Evolutionary conservation across 148 eudicot genomes (phyloP), one percentile per base, ranked within the genome.

Genomic region (Vaccinium vitisidaea): DNA sequence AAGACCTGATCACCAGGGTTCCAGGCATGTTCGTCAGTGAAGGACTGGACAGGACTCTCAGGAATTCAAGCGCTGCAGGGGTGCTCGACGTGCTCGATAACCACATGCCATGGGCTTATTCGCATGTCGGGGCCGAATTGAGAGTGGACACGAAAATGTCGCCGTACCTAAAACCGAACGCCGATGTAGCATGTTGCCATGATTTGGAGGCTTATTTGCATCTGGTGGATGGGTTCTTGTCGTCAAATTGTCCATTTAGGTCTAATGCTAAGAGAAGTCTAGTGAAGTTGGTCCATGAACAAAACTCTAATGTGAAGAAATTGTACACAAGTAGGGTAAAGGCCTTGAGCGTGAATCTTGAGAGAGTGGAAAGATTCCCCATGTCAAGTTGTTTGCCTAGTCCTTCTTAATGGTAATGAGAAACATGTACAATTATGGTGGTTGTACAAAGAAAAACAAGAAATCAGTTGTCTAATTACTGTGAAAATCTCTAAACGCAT

Each of bases 21-120:
- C 99, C 99, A 0, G 99, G 99, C 0, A 91, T 93, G 93, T 92
- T 95, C n/a, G 90, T 94, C 13, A 94, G 93, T 78, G 98, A 95
- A 39, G 93, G 86, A 43, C 80, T 94, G 0, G 98, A 95, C 75
- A 85, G 85, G 77, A 89, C 88, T 53, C 82, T 94, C 4, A 84
- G 93, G 32, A 85, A 77, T 36, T 84, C 91, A 14, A 80, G 75
- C 0, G 74, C 74, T 1, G 84, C 83, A 0, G 83, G 82, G 6
- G 86, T 91, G 25, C 83, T 94, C 0, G 83, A 94, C 46, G 82
- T 86, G 83, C 86, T 95, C 14, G 97, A 93, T 63, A 87, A 89
- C 74, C 87, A 48, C 82, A 86, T 94, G 89, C 96, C 98, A 19
- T 92, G 95, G 95, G 91, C 98, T 0, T 95, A 95, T 67, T 80